Conservation (phyloP, 2,329 filamentous ascomycete species). For the Macroventuria anomochaeta region DNA sequence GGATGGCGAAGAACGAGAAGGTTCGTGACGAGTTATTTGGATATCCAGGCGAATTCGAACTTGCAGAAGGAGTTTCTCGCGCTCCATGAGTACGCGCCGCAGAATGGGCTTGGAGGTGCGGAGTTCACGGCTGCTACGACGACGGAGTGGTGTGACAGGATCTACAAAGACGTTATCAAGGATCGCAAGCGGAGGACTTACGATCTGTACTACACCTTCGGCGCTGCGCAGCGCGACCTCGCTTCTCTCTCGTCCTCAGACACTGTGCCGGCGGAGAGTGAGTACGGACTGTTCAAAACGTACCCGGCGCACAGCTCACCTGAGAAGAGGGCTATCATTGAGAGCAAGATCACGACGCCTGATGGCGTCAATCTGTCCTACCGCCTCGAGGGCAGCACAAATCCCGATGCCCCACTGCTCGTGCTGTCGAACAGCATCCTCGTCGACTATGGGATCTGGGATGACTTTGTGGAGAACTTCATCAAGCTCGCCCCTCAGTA, state of each 20-base stretch:
- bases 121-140: slow-evolving; percentile 68
- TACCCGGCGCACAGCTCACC: slow-evolving; percentile 51
- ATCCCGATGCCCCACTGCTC: slow-evolving; percentile 72
- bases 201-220: slow-evolving; percentile 80
- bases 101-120: slow-evolving; percentile 70
- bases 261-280: slow-evolving; percentile 56
- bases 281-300: slow-evolving; percentile 64
- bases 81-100: slow-evolving; percentile 73
- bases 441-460: slow-evolving; percentile 81
- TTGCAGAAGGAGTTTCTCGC: slow-evolving; percentile 63
- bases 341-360: slow-evolving; percentile 70
- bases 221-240: slow-evolving; percentile 74
- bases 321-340: slow-evolving; percentile 58
- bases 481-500: slow-evolving; percentile 64
- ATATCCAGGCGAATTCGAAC: slow-evolving; percentile 43
- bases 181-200: slow-evolving; percentile 67
- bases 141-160: slow-evolving; percentile 66
- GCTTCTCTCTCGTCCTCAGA: slow-evolving; percentile 60
- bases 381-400: slow-evolving; percentile 73
- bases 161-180: slow-evolving; percentile 66
- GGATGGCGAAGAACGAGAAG: slow-evolving; percentile 79
- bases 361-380: slow-evolving; percentile 76
- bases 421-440: slow-evolving; percentile 83
- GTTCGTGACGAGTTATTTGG: slow-evolving; percentile 70
- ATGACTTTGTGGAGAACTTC: slow-evolving; percentile 71